A percentile compares a stretch with the other conserved stretches of the same genome.
Evolutionary conservation across 2,329 filamentous ascomycete genomes (phyloP).

Genomic region (Bipolaris victoriae): DNA sequence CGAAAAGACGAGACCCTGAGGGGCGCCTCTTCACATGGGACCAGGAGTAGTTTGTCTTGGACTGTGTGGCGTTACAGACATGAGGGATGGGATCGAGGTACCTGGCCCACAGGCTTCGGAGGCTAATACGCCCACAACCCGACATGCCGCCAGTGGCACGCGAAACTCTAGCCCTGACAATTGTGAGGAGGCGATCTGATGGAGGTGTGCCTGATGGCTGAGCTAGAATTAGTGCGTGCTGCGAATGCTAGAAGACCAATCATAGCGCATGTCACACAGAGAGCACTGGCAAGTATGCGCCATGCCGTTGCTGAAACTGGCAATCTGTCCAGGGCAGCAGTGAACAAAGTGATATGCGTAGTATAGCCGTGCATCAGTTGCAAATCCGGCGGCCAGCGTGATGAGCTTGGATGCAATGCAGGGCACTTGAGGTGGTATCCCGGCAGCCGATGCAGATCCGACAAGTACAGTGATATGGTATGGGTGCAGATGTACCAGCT

Average conservation of each 20-base stretch:
- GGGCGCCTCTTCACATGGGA: conserved; percentile 2
- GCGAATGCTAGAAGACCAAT: not conserved
- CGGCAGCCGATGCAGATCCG: not conserved
- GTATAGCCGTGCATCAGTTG: not conserved
- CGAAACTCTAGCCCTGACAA: conserved; percentile 10
- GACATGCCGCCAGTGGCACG: not conserved
- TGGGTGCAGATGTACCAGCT: not conserved
- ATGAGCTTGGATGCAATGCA: not conserved
- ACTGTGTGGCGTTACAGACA: not conserved
- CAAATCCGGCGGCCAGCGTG: not conserved
- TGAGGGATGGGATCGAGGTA: conserved; percentile 1
- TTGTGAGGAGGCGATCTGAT: not conserved
- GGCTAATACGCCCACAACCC: not conserved
- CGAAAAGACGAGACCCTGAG: not conserved
- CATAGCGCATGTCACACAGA: not conserved
- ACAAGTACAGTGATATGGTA: not conserved
- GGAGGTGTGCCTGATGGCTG: conserved; percentile 1
- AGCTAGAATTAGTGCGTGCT: conserved; percentile 7
- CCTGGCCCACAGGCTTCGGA: not conserved
- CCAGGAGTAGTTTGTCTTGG: not conserved
- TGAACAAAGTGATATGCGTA: no score
- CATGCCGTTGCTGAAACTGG: not conserved
- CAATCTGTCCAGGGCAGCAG: not conserved
- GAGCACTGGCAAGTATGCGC: not conserved
- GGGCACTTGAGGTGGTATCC: not conserved